phyloP scores from a whole-genome alignment of 176 grass and related monocot genomes.

The Carex parvula region DNA sequence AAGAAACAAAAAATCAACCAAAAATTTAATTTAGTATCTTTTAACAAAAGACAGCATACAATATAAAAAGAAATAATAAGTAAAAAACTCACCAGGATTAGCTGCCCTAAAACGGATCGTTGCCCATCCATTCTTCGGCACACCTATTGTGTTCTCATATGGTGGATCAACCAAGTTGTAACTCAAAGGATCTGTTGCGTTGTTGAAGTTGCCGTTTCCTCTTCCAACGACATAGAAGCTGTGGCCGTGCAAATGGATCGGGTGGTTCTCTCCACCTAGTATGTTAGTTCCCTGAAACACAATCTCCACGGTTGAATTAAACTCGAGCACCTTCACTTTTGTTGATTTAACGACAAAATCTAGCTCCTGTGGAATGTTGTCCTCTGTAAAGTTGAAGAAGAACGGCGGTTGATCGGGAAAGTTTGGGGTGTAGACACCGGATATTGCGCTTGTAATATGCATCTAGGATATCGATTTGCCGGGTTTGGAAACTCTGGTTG shows the following conservation, averaged over 20 bases:
- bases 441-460: conserved; percentile 32
- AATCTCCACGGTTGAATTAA: conserved; percentile 36
- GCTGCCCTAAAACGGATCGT: conserved; percentile 33
- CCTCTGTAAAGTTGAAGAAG: conserved; percentile 50
- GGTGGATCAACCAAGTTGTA: conserved; percentile 53
- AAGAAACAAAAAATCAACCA: too few relatives aligned
- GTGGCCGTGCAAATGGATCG: conserved; percentile 63
- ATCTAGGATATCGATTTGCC: conserved; percentile 25
- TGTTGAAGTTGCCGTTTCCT: conserved; percentile 49
- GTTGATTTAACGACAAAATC: conserved; percentile 27
- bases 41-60: background rate
- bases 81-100: conserved; percentile 43
- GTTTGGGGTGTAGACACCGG: conserved; percentile 22
- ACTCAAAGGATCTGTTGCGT: conserved; percentile 31
- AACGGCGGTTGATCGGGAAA: conserved; percentile 27
- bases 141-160: conserved; percentile 38
- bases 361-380: background rate
- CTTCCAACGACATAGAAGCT: conserved; percentile 48
- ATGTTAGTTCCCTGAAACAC: conserved; percentile 60
- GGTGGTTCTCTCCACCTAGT: conserved; percentile 48
- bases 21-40: background rate
- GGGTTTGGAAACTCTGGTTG: conserved; percentile 43
- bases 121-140: conserved; percentile 35
- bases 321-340: conserved; percentile 38
- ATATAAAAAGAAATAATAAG: background rate